Evolutionary conservation across 2,329 filamentous ascomycete genomes (phyloP).

Genomic region (Penicillium hordei): DNA sequence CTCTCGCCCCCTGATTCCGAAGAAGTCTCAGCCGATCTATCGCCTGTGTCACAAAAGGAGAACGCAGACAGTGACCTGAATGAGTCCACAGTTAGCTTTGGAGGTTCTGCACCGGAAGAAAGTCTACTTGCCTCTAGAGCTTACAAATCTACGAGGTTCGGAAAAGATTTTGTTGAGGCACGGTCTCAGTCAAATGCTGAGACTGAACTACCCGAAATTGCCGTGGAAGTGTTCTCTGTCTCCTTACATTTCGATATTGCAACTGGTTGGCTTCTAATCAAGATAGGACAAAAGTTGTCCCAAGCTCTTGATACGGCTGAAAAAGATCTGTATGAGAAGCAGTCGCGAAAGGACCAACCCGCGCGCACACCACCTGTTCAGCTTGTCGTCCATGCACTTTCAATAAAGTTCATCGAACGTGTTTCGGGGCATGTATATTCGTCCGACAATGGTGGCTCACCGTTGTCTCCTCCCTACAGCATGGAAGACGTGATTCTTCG

Average conservation of each 20-base stretch:
- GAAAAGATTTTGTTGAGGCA: slow-evolving; percentile 9
- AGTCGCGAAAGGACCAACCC: slow-evolving; percentile 6
- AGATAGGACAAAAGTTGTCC: slow-evolving; percentile 36
- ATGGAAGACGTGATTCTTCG: slow-evolving; percentile 38
- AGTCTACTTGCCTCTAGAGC: slow-evolving; percentile 27
- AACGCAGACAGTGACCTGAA: slow-evolving; percentile 21
- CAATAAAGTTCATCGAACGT: slow-evolving; percentile 41
- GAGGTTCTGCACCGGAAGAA: slow-evolving; percentile 24
- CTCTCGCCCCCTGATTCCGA: slow-evolving; percentile 30
- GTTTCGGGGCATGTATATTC: slow-evolving; percentile 33
- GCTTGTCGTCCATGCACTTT: slow-evolving; percentile 31
- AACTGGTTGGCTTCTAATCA: slow-evolving; percentile 43
- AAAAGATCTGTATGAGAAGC: slow-evolving; percentile 9
- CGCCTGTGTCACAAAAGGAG: slow-evolving; percentile 12
- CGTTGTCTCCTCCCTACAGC: slow-evolving; percentile 20
- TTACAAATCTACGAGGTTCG: slow-evolving; percentile 23
- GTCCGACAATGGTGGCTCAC: slow-evolving; percentile 8
- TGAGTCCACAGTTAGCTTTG: slow-evolving; percentile 22
- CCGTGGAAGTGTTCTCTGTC: slow-evolving; percentile 34
- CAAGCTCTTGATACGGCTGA: slow-evolving; percentile 19
- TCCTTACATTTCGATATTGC: slow-evolving; percentile 42
- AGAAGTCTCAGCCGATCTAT: slow-evolving; percentile 5
- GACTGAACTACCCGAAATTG: slow-evolving; percentile 20
- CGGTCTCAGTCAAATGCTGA: slow-evolving; percentile 2
- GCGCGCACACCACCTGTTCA: slow-evolving; percentile 20